Base-by-base conservation (phyloP, 2,329 filamentous ascomycete species). In the Didymella segeticola region DNA sequence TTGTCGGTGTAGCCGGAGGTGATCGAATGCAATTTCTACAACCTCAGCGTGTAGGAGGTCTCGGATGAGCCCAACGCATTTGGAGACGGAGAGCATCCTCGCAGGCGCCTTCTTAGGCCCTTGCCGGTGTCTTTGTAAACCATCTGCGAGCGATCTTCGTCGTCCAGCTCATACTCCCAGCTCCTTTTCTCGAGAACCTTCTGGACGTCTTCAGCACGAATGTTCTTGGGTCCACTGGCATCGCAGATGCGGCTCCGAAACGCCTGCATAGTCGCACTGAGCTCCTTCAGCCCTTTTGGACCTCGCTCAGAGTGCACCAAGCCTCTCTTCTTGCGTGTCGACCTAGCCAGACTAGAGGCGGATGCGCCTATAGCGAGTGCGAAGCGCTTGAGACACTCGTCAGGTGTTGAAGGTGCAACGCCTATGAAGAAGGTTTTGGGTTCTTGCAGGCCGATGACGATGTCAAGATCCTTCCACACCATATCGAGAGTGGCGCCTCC, bases 381-480 rank as follows among this genome's bases (percentile, higher is more conserved):
- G 45, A 77, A 78, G 14, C 70, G 72, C 29, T 74, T 73, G 20
- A 76, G 56, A 52, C 72, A 80, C 3, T 75, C 73, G 1, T 67
- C 60, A 0, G 52, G 43, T 4, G 43, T 64, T 2, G 33, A 60
- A 1, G 78, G 79, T 4, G 56, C 34, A 1, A 67, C 60, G 2
- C 76, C 77, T 1, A 75, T 65, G 43, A 75, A 80, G 51, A 81
- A 70, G 20, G 54, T 68, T 0, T 69, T 56, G 0, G 56, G 20
- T 2, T 67, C 68, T 9, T 79, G 66, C 0, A 73, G n/a, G 1
- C 22, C 19, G 1, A 67, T 47, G 0, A 70, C 31, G 5, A 76
- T 8, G 1, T 78, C 73, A 73, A 82, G 77, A 56, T 81, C 79
- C 1, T 46, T 41, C 79, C 79, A 81, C 3, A 12, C 5, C 1